Evolutionary conservation across 106 monocot species (phyloP).

Genomic region (Phalaenopsis aphrodite): DNA sequence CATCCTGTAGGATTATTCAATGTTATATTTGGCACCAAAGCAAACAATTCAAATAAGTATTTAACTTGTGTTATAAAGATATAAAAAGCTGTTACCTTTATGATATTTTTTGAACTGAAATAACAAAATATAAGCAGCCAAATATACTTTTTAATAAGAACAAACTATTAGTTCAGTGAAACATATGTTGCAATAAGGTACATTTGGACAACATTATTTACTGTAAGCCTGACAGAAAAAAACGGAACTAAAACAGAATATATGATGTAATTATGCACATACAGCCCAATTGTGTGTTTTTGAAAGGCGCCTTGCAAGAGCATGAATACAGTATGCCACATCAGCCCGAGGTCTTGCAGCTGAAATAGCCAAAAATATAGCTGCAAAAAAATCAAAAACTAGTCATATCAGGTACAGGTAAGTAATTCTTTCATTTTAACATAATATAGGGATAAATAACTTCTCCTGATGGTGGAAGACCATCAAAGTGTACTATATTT

Average conservation of each 20-base stretch:
- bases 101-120: not conserved
- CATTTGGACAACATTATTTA: not conserved
- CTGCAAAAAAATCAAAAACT: slow-evolving; percentile 30
- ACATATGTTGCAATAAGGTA: not conserved
- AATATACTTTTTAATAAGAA: not conserved
- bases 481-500: not conserved
- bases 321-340: slow-evolving; percentile 87
- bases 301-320: slow-evolving; percentile 72
- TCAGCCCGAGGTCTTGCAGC: slow-evolving; percentile 81
- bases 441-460: not conserved
- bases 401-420: not conserved
- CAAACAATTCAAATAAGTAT: too few relatives aligned
- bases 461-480: not conserved
- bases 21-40: too few relatives aligned
- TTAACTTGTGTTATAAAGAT: not conserved
- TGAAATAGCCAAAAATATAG: slow-evolving; percentile 78
- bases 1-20: too few relatives aligned
- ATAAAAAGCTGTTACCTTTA: not conserved
- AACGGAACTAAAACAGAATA: not conserved
- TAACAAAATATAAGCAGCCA: not conserved
- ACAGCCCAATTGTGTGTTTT: slow-evolving; percentile 94
- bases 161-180: not conserved
- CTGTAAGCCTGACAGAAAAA: not conserved
- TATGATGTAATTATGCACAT: slow-evolving; percentile 12
- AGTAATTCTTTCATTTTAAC: not conserved